Percentiles rank a stretch among this genome's conserved stretches.
Conservation (phyloP, 768 basidiomycete species). For the Podaxis sp. region DNA sequence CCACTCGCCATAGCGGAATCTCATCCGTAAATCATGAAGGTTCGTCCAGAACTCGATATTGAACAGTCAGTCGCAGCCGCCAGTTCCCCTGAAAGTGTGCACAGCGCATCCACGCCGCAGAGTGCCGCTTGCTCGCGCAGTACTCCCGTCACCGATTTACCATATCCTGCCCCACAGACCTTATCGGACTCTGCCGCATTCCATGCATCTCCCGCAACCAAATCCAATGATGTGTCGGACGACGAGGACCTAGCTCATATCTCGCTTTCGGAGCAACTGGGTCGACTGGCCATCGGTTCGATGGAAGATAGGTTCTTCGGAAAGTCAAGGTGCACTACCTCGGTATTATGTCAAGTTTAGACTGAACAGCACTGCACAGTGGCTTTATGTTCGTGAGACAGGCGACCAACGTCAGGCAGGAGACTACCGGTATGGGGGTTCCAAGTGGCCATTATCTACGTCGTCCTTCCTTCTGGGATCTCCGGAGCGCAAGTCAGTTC, state of each 20-base stretch:
- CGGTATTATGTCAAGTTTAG: background rate
- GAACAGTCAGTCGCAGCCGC: constrained; percentile 9
- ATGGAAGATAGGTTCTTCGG: constrained; percentile 38
- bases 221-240: constrained; percentile 17
- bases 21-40: too few species aligned
- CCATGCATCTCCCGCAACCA: constrained; percentile 11
- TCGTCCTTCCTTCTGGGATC: constrained; percentile 25
- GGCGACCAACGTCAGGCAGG: constrained; percentile 39
- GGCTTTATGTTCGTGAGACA: constrained; percentile 37
- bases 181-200: constrained; percentile 11
- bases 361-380: constrained; percentile 19
- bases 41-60: too few species aligned
- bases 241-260: constrained; percentile 29
- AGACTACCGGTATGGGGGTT: constrained; percentile 24
- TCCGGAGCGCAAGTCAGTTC: constrained; percentile 21
- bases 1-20: too few species aligned
- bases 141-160: constrained; percentile 13
- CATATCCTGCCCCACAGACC: constrained; percentile 14
- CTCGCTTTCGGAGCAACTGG: constrained; percentile 27
- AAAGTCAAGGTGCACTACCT: constrained; percentile 26
- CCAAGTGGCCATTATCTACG: constrained; percentile 16
- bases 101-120: background rate
- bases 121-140: background rate
- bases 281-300: constrained; percentile 23
- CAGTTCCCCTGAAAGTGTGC: constrained; percentile 10